Conservation (phyloP, 345 rosid genomes). For the Linum lewisii region DNA sequence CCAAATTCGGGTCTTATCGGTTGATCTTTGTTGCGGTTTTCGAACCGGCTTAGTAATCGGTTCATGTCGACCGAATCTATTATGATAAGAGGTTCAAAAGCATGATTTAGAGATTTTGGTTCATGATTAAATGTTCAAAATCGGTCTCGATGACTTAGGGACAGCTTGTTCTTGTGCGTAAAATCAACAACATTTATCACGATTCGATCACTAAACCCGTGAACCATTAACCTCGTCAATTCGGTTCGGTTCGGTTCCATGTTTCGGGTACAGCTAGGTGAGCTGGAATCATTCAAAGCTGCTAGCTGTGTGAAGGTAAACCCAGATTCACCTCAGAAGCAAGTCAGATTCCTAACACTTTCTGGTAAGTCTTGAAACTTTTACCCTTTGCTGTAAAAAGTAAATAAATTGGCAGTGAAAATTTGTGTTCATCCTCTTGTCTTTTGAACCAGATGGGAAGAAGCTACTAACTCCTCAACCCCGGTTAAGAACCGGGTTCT, state of each 20-base stretch:
- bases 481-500: constrained; percentile 80
- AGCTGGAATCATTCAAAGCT: constrained; percentile 41
- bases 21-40: no score
- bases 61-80: no score
- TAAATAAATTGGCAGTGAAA: not conserved
- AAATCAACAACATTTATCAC: no score
- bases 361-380: constrained; percentile 46
- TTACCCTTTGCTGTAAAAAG: not conserved
- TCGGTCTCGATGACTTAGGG: no score
- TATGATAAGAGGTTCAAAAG: no score
- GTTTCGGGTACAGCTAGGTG: constrained; percentile 35
- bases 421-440: not conserved
- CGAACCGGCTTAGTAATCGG: no score
- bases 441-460: constrained; percentile 43
- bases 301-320: constrained; percentile 80
- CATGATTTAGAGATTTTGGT: no score
- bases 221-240: no score
- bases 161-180: no score
- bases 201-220: no score
- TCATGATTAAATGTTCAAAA: no score
- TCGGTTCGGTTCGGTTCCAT: not conserved
- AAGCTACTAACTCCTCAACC: constrained; percentile 84
- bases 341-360: constrained; percentile 78
- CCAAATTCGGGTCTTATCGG: no score
- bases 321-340: constrained; percentile 93